Evolutionary conservation across 2,329 filamentous ascomycete species (phyloP).

Genomic region (Colletotrichum australisinense): DNA sequence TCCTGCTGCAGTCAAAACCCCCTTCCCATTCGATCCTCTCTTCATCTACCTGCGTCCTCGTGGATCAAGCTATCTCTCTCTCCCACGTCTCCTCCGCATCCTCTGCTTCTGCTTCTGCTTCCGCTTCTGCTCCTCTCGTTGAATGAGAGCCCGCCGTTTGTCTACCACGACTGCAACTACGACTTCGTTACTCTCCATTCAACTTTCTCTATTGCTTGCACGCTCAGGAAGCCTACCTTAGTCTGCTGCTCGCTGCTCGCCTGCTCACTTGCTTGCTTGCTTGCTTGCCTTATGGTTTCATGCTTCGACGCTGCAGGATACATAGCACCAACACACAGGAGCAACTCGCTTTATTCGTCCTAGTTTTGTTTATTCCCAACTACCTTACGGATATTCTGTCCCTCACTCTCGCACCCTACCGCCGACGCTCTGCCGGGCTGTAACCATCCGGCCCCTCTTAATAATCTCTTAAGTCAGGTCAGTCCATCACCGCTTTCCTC

Average conservation of each 20-base stretch:
- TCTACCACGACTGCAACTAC: conserved; percentile 3
- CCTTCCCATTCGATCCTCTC: conserved; percentile 33
- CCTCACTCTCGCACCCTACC: conserved; percentile 6
- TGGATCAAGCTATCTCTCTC: conserved; percentile 34
- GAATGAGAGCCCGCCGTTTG: conserved; percentile 19
- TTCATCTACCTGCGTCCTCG: conserved; percentile 31
- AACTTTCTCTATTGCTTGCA: conserved; percentile 6
- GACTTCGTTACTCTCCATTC: conserved; percentile 17
- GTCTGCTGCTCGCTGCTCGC: conserved; percentile 4
- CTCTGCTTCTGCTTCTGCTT: conserved; percentile 8
- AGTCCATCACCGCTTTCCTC: conserved; percentile 35
- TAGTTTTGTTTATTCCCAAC: conserved; percentile 33
- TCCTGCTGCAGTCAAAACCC: conserved; percentile 46
- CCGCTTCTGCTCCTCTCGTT: conserved; percentile 2
- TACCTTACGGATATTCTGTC: neutral
- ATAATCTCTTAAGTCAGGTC: conserved; percentile 38
- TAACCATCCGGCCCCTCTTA: conserved; percentile 23
- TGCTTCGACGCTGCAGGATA: conserved; percentile 38
- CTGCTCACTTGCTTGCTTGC: conserved; percentile 17
- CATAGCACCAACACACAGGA: conserved; percentile 33
- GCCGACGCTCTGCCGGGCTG: conserved; percentile 23
- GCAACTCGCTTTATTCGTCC: conserved; percentile 28
- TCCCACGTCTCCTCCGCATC: conserved; percentile 31
- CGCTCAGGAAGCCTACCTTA: neutral
- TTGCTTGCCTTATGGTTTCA: conserved; percentile 31